phyloP scores from a whole-genome alignment of 2,329 filamentous ascomycete species.

The Apiospora hydei region DNA sequence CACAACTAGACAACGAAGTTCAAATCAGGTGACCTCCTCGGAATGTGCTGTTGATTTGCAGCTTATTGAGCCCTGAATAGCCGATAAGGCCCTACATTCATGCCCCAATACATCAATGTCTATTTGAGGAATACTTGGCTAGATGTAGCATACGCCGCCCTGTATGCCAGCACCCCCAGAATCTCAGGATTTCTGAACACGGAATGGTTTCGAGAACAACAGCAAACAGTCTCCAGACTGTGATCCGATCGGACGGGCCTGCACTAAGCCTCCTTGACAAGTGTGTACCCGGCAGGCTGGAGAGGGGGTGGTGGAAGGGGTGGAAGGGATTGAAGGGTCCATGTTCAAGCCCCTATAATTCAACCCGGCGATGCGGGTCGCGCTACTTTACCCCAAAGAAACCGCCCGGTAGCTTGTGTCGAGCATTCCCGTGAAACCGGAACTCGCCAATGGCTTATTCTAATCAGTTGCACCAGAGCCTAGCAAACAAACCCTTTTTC shows the following conservation, averaged over 20 bases:
- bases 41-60: not conserved
- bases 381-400: not conserved
- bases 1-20: not conserved
- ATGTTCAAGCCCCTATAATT: not conserved
- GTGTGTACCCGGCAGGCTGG: not conserved
- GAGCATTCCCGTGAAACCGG: not conserved
- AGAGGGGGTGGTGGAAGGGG: not conserved
- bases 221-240: not conserved
- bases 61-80: not conserved
- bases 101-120: not conserved
- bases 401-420: slow-evolving; percentile 1
- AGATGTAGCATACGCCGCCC: not conserved
- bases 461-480: no score
- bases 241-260: slow-evolving; percentile 9
- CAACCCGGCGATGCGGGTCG: not conserved
- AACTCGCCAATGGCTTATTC: not conserved
- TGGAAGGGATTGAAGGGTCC: not conserved
- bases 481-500: not conserved
- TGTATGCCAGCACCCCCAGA: not conserved
- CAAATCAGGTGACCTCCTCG: not conserved
- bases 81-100: not conserved
- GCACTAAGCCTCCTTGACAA: not conserved
- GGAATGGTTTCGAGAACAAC: not conserved
- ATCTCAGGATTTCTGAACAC: not conserved
- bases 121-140: not conserved